A percentile compares a stretch with the other conserved stretches of the same genome.
phyloP scores from a whole-genome alignment of 129 eudicot species.

The Arctium minus region DNA sequence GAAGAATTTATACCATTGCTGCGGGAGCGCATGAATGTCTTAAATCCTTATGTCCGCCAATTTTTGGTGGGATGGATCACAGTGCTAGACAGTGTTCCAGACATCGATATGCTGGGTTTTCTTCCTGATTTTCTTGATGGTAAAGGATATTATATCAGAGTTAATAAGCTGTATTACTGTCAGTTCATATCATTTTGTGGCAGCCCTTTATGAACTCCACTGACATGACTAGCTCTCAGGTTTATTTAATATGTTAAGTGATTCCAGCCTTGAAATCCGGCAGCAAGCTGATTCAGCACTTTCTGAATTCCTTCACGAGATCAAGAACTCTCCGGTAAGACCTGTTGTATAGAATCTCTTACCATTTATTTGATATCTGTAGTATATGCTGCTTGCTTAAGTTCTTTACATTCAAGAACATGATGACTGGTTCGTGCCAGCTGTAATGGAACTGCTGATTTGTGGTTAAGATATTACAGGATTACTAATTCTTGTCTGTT shows the following conservation, averaged over 20 bases:
- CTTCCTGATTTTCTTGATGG: conserved; percentile 99
- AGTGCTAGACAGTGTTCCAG: conserved; percentile 95
- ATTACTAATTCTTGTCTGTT: background rate
- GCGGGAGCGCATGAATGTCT: conserved; percentile 97
- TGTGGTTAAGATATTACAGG: background rate
- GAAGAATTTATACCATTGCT: conserved; percentile 97
- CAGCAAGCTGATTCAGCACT: conserved; percentile 99
- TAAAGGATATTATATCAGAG: conserved; percentile 23
- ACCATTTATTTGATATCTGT: background rate
- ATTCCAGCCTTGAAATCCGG: conserved; percentile 92
- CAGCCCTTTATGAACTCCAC: conserved; percentile 13
- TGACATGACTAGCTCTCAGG: conserved; percentile 53
- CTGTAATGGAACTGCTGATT: background rate
- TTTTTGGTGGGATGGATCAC: conserved; percentile 98
- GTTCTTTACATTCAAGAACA: background rate
- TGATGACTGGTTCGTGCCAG: background rate
- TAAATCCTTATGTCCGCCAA: conserved; percentile 94
- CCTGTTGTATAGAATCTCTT: conserved; percentile 6
- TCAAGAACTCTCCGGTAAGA: conserved; percentile 92
- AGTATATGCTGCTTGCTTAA: conserved; percentile 3
- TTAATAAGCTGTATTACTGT: conserved; percentile 9
- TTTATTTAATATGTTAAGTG: conserved; percentile 93
- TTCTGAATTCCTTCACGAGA: conserved; percentile 95
- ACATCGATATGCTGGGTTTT: conserved; percentile 93
- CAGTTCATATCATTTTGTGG: background rate